A percentile compares a stretch with the other conserved stretches of the same genome.
Evolutionary conservation across 495 filamentous ascomycete species (phyloP).

Genomic region (Elaphomyces granulatus): DNA sequence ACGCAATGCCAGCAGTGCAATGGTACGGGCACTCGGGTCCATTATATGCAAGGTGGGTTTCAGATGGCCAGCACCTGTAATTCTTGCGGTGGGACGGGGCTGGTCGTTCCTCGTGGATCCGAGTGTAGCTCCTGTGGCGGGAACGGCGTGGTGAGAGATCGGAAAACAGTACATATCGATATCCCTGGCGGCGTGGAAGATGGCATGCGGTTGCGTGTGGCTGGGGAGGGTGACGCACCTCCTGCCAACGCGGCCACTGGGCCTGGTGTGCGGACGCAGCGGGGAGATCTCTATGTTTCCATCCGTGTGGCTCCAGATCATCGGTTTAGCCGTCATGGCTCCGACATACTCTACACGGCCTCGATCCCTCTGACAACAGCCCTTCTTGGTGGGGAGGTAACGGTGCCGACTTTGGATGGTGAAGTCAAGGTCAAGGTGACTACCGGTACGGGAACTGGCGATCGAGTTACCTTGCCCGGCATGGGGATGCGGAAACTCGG

Average conservation of each 20-base stretch:
- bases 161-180: conserved; percentile 68
- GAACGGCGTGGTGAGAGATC: conserved; percentile 61
- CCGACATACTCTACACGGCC: conserved; percentile 85
- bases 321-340: conserved; percentile 71
- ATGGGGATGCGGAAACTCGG: conserved; percentile 83
- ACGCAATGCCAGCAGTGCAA: conserved; percentile 64
- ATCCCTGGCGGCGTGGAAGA: conserved; percentile 93
- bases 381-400: conserved; percentile 77
- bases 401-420: conserved; percentile 76
- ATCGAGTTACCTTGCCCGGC: conserved; percentile 69
- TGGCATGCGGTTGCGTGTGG: conserved; percentile 75
- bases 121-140: conserved; percentile 70
- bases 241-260: conserved; percentile 48
- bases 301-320: conserved; percentile 71
- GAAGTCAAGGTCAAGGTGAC: conserved; percentile 77
- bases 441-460: conserved; percentile 84
- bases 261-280: conserved; percentile 41
- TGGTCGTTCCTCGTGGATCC: conserved; percentile 54
- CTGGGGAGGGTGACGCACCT: conserved; percentile 75
- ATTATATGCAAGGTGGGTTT: conserved; percentile 83
- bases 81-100: conserved; percentile 61
- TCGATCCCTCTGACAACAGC: conserved; percentile 87
- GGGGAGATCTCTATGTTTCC: conserved; percentile 77
- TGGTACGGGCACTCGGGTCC: conserved; percentile 73
- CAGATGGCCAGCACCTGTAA: conserved; percentile 86